Percentiles rank a stretch among this genome's conserved stretches.
These are phyloP conservation scores for Silybum marianum DNA, from an alignment of 129 eudicot species.

Conservation along the genomic window DNA sequence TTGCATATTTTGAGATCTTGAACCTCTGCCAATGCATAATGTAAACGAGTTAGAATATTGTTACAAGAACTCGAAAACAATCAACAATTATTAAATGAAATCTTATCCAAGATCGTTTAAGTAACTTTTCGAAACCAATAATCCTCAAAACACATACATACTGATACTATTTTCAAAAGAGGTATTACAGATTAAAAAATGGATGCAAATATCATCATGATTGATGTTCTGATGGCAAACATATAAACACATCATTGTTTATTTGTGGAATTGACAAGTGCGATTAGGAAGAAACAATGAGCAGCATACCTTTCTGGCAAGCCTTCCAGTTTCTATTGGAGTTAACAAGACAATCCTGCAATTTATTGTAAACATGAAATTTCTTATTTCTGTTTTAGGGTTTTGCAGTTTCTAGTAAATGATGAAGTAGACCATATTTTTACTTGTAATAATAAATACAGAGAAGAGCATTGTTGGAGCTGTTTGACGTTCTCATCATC, in stretches of 20 bases:
- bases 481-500: conserved; percentile 73
- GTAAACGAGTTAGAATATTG: neutral
- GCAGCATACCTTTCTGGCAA: conserved; percentile 60
- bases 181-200: neutral
- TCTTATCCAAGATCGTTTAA: neutral
- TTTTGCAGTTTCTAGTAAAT: neutral
- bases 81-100: neutral
- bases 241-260: neutral
- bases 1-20: conserved; percentile 68
- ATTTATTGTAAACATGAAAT: neutral
- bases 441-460: conserved; percentile 65
- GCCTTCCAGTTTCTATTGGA: conserved; percentile 67
- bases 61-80: neutral
- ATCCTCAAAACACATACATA: neutral
- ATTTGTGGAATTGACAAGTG: neutral
- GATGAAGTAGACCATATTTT: neutral
- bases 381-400: neutral
- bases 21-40: conserved; percentile 46
- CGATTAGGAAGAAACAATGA: neutral
- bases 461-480: conserved; percentile 63
- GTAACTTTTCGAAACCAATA: neutral
- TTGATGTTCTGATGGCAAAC: neutral
- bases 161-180: neutral
- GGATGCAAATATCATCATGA: neutral
- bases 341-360: conserved; percentile 71